Conservation (phyloP, 352 stramenopile species). For the Globisporangium abappressorium region DNA sequence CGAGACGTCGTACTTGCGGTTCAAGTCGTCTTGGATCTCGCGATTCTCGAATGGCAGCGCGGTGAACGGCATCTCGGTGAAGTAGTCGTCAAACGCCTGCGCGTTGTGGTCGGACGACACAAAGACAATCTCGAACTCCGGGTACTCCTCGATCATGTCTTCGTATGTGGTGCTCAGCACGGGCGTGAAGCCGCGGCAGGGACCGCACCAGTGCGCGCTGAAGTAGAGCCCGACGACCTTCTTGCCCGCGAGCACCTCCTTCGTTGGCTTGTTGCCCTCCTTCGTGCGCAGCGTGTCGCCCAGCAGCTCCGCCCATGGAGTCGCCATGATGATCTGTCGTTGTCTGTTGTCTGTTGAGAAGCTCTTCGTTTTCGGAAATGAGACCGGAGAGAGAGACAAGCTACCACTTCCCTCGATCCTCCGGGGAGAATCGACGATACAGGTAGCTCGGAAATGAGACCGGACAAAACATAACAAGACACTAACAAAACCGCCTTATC, state of each 20-base stretch:
- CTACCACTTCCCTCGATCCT: too few relatives aligned
- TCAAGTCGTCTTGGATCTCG: slow-evolving; percentile 62
- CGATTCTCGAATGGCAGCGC: slow-evolving; percentile 91
- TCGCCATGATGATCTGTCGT: slow-evolving; percentile 47
- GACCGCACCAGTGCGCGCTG: slow-evolving; percentile 93
- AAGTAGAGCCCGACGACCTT: slow-evolving; percentile 95
- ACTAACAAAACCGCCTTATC: too few relatives aligned
- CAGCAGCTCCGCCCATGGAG: slow-evolving; percentile 55
- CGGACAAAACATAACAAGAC: too few relatives aligned
- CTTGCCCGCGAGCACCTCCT: slow-evolving; percentile 64
- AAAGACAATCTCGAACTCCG: slow-evolving; percentile 90
- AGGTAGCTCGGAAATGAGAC: background rate
- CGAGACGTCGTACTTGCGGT: slow-evolving; percentile 77
- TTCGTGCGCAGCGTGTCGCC: slow-evolving; percentile 73
- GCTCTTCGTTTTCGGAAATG: background rate
- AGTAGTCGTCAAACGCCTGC: slow-evolving; percentile 90
- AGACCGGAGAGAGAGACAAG: too few relatives aligned
- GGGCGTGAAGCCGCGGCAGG: slow-evolving; percentile 93
- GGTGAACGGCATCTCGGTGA: slow-evolving; percentile 90
- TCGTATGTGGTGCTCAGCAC: slow-evolving; percentile 90
- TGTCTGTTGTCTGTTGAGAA: slow-evolving; percentile 5
- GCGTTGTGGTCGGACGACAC: slow-evolving; percentile 80
- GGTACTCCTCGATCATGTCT: slow-evolving; percentile 81
- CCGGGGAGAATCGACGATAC: too few relatives aligned
- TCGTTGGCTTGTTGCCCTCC: slow-evolving; percentile 66